Conservation (phyloP, 192 early-diverging fungal species). For the Mortierella claussenii region DNA sequence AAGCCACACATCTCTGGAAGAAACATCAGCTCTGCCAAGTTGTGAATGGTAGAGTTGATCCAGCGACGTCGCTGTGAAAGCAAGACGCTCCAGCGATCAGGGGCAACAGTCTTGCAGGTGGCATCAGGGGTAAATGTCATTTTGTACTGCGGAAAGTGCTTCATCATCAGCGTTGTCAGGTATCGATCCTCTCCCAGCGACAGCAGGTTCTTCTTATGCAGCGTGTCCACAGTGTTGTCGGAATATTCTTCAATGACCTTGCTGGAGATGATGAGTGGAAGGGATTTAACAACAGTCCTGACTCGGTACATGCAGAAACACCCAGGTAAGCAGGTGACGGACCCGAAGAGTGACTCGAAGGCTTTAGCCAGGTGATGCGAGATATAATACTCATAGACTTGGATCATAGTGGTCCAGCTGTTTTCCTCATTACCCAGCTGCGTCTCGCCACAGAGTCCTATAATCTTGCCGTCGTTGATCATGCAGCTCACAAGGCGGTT, state of each 20-base stretch:
- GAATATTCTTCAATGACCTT: constrained; percentile 88
- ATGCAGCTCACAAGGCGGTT: constrained; percentile 88
- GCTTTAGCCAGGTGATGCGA: constrained; percentile 94
- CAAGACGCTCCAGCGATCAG: constrained; percentile 89
- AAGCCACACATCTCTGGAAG: constrained; percentile 92
- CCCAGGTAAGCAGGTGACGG: constrained; percentile 85
- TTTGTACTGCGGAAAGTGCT: constrained; percentile 95
- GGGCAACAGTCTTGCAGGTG: constrained; percentile 89
- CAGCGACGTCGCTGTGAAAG: constrained; percentile 96
- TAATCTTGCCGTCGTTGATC: constrained; percentile 81
- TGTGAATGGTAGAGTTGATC: constrained; percentile 99
- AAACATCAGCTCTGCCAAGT: constrained; percentile 89
- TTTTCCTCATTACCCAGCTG: constrained; percentile 89
- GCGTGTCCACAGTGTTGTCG: constrained; percentile 91
- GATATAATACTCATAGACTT: constrained; percentile 94
- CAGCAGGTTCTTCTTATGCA: constrained; percentile 98
- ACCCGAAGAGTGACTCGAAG: constrained; percentile 84
- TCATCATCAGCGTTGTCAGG: constrained; percentile 96
- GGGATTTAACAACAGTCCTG: constrained; percentile 69
- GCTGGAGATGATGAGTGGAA: constrained; percentile 84
- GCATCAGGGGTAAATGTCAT: constrained; percentile 94
- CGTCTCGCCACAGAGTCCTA: constrained; percentile 96
- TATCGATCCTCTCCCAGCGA: constrained; percentile 97
- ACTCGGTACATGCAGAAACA: constrained; percentile 92
- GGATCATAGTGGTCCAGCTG: constrained; percentile 96